Evolutionary conservation across 2,329 filamentous ascomycete species (phyloP).

Genomic region (Graphilbum ipis-grandicollis): DNA sequence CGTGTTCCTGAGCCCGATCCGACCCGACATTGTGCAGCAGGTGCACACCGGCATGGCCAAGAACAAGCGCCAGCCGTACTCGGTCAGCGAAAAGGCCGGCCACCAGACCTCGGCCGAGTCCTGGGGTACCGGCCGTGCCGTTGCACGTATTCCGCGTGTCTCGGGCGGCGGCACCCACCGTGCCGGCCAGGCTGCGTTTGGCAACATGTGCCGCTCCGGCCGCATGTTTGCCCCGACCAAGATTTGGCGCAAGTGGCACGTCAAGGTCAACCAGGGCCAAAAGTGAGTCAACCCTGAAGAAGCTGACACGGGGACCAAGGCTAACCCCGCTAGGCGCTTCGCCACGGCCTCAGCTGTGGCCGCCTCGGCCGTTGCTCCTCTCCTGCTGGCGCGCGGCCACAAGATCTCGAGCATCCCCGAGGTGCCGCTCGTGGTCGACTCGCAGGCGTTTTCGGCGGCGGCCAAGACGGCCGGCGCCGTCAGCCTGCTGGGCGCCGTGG

Average conservation of each 20-base stretch:
- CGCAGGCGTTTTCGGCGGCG: conserved; percentile 69
- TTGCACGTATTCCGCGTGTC: conserved; percentile 99
- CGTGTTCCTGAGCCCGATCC: conserved; percentile 95
- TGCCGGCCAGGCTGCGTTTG: conserved; percentile 98
- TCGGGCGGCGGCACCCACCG: conserved; percentile 99
- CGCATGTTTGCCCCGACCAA: conserved; percentile 99
- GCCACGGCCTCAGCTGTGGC: conserved; percentile 94
- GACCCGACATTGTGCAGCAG: conserved; percentile 97
- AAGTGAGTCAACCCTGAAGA: too few relatives aligned
- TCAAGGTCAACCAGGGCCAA: conserved; percentile 99
- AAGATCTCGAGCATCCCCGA: conserved; percentile 81
- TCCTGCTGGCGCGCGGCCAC: conserved; percentile 94
- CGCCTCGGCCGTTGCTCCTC: conserved; percentile 85
- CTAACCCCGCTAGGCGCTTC: conserved; percentile 53
- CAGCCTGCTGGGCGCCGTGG: conserved; percentile 74
- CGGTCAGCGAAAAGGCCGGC: conserved; percentile 99
- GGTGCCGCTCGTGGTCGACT: conserved; percentile 93
- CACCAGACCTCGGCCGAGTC: conserved; percentile 99
- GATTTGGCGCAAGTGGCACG: conserved; percentile 99
- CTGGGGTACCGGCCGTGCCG: conserved; percentile 98
- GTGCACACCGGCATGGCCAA: conserved; percentile 99
- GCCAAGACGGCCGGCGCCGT: conserved; percentile 81
- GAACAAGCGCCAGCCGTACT: conserved; percentile 99
- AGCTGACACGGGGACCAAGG: too few relatives aligned
- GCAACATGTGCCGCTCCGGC: conserved; percentile 99